Percentiles rank a stretch among this genome's conserved stretches.
These are phyloP conservation scores for Xylaria intraflava DNA, from an alignment of 495 filamentous ascomycete species.

Conservation along the genomic window DNA sequence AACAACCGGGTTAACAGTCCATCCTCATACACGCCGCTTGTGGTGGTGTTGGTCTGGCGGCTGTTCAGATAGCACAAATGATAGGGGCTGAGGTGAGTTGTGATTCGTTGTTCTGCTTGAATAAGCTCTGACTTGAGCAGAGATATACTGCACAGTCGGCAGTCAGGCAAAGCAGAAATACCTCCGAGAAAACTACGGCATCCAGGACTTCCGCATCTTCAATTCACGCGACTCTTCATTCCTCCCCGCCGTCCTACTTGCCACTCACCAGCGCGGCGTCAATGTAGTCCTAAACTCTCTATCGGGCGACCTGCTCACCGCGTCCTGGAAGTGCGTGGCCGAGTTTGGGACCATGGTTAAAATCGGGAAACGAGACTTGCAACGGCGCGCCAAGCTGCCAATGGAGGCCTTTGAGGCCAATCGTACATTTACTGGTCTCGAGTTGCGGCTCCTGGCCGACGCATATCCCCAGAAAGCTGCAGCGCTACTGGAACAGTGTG, in stretches of 20 bases:
- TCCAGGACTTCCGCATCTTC: conserved; percentile 43
- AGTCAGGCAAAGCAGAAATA: conserved; percentile 33
- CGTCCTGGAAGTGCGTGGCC: conserved; percentile 39
- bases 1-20: conserved; percentile 37
- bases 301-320: conserved; percentile 42
- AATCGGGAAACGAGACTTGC: conserved; percentile 29
- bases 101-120: neutral
- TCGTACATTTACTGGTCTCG: conserved; percentile 24
- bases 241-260: conserved; percentile 31
- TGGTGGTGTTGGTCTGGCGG: conserved; percentile 52
- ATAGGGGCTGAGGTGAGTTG: conserved; percentile 37
- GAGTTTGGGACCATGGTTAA: conserved; percentile 44
- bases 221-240: conserved; percentile 30
- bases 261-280: conserved; percentile 42
- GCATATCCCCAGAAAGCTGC: neutral
- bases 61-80: conserved; percentile 47
- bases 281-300: conserved; percentile 49
- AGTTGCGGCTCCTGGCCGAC: conserved; percentile 11
- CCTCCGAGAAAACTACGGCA: conserved; percentile 30
- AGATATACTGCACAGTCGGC: conserved; percentile 39
- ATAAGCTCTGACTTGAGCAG: neutral
- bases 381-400: conserved; percentile 11
- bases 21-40: conserved; percentile 56
- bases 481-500: neutral
- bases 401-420: conserved; percentile 34